Evolutionary conservation across 768 basidiomycete species (phyloP), one percentile per base, ranked within the genome.

Genomic region (Sporobolomyces pararoseus): DNA sequence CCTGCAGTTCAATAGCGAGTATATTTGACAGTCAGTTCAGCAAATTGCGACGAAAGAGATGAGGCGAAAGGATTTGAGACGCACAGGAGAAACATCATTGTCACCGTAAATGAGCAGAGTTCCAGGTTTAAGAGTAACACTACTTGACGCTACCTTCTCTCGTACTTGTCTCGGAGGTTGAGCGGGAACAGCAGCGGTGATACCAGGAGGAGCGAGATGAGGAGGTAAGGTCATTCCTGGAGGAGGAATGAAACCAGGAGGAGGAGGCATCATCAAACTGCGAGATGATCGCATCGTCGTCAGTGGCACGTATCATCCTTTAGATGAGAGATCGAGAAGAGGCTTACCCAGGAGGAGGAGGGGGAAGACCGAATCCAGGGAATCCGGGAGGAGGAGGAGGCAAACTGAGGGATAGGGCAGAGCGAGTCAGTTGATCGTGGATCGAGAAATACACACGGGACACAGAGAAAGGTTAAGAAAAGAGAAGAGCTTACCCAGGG

Each of bases 1-100:
- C 89, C 90, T 93, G 46, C 46, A 47, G 46, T 13, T 47, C 23
- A 25, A 52, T 35, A 10, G n/a, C 50, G 16, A 19, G 39, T 42
- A n/a, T n/a, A n/a, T n/a, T n/a, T n/a, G n/a, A n/a, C n/a, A n/a
- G n/a, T n/a, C n/a, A n/a, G n/a, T n/a, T n/a, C n/a, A n/a, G n/a
- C n/a, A n/a, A n/a, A n/a, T n/a, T n/a, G n/a, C n/a, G n/a, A n/a
- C n/a, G n/a, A n/a, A 42, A 42, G 39, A 42, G 39, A 42, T 42
- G 10, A 9, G 39, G 12, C 7, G 42, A 25, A 47, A 13, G 10
- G 39, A 42, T 23, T 7, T 2, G 29, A 10, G 6, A 66, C 71
- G 61, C 35, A 75, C 74, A 17, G 72, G 70, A 21, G 71, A 75
- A 21, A 71, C 70, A 17, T 76, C 72, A 37, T 76, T 70, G 47